These are phyloP conservation scores for Hsuehochloa calcarea DNA, from an alignment of 176 grass and related monocot genomes.

Conservation along the genomic window DNA sequence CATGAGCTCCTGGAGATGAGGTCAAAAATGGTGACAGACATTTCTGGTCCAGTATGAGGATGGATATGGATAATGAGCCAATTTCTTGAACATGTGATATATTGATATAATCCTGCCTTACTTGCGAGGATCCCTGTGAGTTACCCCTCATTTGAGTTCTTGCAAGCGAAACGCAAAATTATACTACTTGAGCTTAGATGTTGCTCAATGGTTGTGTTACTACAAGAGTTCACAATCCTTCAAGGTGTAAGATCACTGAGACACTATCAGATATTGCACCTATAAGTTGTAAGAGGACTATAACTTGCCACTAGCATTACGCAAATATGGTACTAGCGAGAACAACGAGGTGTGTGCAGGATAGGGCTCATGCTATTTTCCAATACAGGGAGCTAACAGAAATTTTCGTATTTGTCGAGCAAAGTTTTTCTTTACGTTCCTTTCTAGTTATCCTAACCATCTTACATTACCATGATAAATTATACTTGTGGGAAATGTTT, in stretches of 20 bases:
- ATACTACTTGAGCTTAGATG: background rate
- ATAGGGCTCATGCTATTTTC: background rate
- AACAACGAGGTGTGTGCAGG: background rate
- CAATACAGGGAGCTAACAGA: background rate
- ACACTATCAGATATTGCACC: background rate
- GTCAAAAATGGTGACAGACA: background rate
- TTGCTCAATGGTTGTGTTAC: background rate
- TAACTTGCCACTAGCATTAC: background rate
- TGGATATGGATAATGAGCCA: background rate
- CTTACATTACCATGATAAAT: background rate
- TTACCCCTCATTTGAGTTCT: background rate
- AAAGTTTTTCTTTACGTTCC: background rate
- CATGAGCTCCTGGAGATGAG: background rate
- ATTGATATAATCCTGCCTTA: background rate
- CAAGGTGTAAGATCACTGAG: background rate
- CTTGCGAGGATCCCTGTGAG: background rate
- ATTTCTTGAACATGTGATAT: background rate
- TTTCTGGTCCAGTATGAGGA: background rate
- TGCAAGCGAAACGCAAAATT: constrained; percentile 5
- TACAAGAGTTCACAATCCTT: background rate
- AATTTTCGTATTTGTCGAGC: background rate
- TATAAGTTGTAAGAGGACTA: background rate
- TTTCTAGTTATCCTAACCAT: background rate
- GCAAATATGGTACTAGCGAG: background rate
- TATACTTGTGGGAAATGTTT: background rate